Evolutionary conservation across 225 moss, liverwort and hornwort species (phyloP).

Genomic region (Anthoceros angustus): DNA sequence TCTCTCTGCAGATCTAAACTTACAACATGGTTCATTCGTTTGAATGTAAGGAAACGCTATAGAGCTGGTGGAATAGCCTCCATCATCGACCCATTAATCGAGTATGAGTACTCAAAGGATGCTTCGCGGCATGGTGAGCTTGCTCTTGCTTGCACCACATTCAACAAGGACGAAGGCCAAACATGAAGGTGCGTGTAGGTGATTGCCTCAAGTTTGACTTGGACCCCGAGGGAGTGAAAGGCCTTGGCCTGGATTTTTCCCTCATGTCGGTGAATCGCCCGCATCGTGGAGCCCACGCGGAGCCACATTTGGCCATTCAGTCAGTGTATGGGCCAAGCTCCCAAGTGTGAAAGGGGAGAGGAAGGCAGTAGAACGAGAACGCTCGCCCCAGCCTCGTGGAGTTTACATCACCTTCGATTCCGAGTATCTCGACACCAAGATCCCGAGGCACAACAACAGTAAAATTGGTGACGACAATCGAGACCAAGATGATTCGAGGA

Average conservation of each 20-base stretch:
- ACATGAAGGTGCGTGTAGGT: background rate
- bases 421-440: background rate
- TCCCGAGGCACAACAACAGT: background rate
- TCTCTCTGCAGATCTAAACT: background rate
- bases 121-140: background rate
- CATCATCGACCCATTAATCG: constrained; percentile 1
- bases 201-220: background rate
- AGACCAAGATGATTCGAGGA: background rate
- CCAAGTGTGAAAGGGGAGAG: background rate
- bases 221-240: background rate
- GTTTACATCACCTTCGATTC: background rate
- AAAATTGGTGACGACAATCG: background rate
- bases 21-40: background rate
- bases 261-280: background rate
- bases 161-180: constrained; percentile 2
- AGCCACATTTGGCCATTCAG: background rate
- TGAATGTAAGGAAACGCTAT: background rate
- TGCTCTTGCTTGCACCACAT: background rate
- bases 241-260: background rate
- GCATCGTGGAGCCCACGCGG: background rate
- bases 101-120: background rate
- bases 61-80: background rate
- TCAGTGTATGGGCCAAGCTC: background rate
- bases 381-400: background rate
- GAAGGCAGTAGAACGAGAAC: background rate